phyloP scores from a whole-genome alignment of 768 basidiomycete genomes.

The Podaxis pistillaris region DNA sequence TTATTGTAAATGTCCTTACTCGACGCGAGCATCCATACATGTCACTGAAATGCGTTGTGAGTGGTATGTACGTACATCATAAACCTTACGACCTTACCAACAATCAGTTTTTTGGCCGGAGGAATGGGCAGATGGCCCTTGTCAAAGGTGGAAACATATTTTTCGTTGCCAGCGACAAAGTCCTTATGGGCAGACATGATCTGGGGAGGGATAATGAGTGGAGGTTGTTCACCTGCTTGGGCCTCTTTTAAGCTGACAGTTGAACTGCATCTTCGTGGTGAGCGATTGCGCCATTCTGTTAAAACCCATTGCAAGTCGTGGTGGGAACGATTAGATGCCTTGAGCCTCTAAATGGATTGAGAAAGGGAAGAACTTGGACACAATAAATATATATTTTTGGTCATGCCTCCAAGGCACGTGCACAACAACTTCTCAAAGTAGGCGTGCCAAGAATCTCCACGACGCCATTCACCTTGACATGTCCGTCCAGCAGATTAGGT shows the following conservation, averaged over 20 bases:
- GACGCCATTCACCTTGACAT: constrained; percentile 12
- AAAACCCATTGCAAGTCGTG: not conserved
- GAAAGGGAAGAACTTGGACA: too few species aligned
- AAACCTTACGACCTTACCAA: constrained; percentile 23
- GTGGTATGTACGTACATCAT: not conserved
- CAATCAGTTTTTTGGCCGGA: constrained; percentile 32
- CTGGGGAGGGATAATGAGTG: not conserved
- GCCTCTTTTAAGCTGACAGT: not conserved
- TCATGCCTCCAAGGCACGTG: constrained; percentile 1
- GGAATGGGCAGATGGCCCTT: constrained; percentile 36
- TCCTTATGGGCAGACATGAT: constrained; percentile 29
- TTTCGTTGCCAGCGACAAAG: constrained; percentile 40
- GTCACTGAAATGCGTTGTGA: constrained; percentile 38
- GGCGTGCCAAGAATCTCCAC: not conserved
- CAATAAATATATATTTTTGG: too few species aligned
- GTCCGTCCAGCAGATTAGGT: constrained; percentile 40
- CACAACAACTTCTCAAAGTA: not conserved
- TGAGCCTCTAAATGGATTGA: not conserved
- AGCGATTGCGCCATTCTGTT: constrained; percentile 8
- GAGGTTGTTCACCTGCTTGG: not conserved
- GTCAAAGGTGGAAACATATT: constrained; percentile 45
- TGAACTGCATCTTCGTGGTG: constrained; percentile 7
- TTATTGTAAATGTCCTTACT: constrained; percentile 35
- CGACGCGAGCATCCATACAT: constrained; percentile 75
- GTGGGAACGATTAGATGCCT: not conserved